Conservation (phyloP, 2,329 filamentous ascomycete genomes). For the Cercospora canescens region DNA sequence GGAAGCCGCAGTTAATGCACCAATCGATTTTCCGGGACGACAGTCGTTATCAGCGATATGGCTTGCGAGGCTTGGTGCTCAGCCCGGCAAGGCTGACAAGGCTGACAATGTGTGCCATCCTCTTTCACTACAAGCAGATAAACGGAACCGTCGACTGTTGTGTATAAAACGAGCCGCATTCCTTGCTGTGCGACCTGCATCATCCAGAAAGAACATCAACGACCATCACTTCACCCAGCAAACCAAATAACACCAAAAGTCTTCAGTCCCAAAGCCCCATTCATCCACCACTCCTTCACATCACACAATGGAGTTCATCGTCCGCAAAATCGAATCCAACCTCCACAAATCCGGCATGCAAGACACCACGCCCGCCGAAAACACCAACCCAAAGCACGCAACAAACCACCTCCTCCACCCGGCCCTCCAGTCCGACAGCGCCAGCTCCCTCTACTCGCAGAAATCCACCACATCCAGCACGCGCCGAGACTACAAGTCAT, state of each 20-base stretch:
- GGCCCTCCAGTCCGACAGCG: background rate
- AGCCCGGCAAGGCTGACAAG: slow-evolving; percentile 4
- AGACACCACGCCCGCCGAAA: background rate
- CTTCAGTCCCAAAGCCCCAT: background rate
- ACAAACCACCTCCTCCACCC: background rate
- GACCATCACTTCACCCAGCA: background rate
- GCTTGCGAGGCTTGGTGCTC: slow-evolving; percentile 8
- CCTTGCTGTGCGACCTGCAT: background rate
- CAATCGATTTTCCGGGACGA: background rate
- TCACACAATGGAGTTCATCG: slow-evolving; percentile 9
- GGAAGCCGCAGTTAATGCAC: background rate
- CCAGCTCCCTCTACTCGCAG: slow-evolving; percentile 9
- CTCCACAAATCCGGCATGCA: slow-evolving; percentile 10
- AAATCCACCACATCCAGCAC: background rate
- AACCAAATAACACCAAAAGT: background rate
- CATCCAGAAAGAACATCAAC: slow-evolving; percentile 5
- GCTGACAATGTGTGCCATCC: background rate
- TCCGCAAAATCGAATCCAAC: slow-evolving; percentile 10
- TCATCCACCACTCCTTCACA: background rate
- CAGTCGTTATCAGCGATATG: background rate
- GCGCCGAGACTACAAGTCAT: background rate
- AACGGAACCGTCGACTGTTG: background rate
- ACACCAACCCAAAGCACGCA: background rate
- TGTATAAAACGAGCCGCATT: background rate
- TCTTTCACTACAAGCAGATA: background rate